Evolutionary conservation across 176 grass and related monocot genomes (phyloP).

Genomic region (Thinopyrum elongatum): DNA sequence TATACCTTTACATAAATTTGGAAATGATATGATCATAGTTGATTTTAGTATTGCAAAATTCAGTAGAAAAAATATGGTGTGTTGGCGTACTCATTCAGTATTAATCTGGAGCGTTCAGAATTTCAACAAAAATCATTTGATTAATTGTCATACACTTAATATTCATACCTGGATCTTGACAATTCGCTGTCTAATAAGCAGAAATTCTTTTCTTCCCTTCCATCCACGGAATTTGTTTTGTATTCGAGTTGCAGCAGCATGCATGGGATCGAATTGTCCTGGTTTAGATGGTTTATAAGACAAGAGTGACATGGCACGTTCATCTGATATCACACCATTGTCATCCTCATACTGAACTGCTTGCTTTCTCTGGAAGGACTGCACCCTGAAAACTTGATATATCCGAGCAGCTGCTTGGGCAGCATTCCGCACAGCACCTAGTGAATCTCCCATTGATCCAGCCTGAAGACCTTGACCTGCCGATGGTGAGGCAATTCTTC

Average conservation of each 20-base stretch:
- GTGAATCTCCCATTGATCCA: conserved; percentile 78
- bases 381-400: conserved; percentile 89
- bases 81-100: background rate
- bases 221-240: conserved; percentile 94
- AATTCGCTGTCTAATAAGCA: conserved; percentile 76
- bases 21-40: background rate
- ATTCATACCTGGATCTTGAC: conserved; percentile 90
- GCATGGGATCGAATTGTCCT: conserved; percentile 54
- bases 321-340: conserved; percentile 63
- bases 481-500: conserved; percentile 32
- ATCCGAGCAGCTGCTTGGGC: conserved; percentile 77
- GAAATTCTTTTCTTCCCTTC: conserved; percentile 93
- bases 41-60: conserved; percentile 15
- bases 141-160: conserved; percentile 3
- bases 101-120: background rate
- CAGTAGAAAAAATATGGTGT: background rate
- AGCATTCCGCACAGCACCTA: conserved; percentile 85
- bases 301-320: conserved; percentile 58
- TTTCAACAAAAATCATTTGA: background rate
- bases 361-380: conserved; percentile 98
- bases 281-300: conserved; percentile 70
- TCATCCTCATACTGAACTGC: conserved; percentile 69
- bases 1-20: background rate
- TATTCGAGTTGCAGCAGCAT: conserved; percentile 89
- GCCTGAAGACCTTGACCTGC: conserved; percentile 29